A percentile compares a stretch with the other conserved stretches of the same genome.
Conservation (phyloP, 2,329 filamentous ascomycete species). For the Nothomitra cinnamomea region DNA sequence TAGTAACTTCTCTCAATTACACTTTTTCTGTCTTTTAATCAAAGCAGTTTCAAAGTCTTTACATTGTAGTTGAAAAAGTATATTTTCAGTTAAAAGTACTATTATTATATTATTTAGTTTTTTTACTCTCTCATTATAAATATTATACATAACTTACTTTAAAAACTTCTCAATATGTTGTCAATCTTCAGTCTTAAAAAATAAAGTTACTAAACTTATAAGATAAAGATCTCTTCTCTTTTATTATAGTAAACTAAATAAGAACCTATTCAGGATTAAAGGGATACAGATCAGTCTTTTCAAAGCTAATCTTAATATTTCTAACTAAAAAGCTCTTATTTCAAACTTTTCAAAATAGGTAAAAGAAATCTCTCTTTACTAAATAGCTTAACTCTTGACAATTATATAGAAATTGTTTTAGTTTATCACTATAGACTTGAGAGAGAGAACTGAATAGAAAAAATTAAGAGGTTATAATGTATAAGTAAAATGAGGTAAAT, state of each 20-base stretch:
- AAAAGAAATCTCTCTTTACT: not conserved
- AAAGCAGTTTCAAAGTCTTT: not conserved
- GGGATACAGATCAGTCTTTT: not conserved
- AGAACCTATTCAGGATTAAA: not conserved
- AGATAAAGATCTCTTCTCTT: not conserved
- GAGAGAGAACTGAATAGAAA: not conserved
- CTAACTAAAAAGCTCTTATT: not conserved
- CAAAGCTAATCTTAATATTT: not conserved
- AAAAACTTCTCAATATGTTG: not conserved
- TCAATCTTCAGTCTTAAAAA: not conserved
- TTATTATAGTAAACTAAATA: not conserved
- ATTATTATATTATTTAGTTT: not conserved
- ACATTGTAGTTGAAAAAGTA: not conserved
- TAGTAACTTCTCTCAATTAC: not conserved
- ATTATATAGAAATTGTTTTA: not conserved
- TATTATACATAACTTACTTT: not conserved
- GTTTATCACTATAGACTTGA: not conserved
- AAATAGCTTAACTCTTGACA: not conserved
- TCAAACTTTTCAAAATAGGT: not conserved
- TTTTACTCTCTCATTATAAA: not conserved
- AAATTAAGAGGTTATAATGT: slow-evolving; percentile 2
- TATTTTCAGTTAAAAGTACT: not conserved
- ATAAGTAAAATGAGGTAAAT: slow-evolving; percentile 1
- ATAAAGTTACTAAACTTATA: not conserved
- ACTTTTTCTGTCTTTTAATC: not conserved